phyloP scores from a whole-genome alignment of 2,329 filamentous ascomycete genomes.

The Lasiodiplodia theobromae region DNA sequence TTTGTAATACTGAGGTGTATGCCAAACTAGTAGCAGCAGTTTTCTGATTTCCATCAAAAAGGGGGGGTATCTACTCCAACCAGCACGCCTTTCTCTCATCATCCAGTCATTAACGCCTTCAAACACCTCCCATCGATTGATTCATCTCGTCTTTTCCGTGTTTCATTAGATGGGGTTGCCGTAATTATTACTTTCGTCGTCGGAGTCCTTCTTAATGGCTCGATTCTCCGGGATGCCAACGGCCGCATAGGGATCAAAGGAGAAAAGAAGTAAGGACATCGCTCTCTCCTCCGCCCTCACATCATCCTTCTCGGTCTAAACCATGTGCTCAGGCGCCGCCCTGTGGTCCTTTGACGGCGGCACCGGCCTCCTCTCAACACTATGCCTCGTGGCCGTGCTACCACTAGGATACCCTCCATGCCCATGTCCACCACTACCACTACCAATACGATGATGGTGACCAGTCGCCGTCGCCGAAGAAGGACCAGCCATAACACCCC shows the following conservation, averaged over 20 bases:
- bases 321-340: neutral
- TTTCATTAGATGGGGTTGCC: neutral
- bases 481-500: neutral
- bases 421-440: neutral
- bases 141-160: neutral
- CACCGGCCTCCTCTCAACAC: constrained; percentile 42
- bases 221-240: no score
- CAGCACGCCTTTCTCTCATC: neutral
- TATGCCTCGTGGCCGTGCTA: constrained; percentile 32
- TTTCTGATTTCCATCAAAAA: neutral
- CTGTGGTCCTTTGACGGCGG: constrained; percentile 17
- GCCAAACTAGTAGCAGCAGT: neutral
- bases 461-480: neutral
- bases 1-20: neutral
- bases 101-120: neutral
- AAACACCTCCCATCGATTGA: neutral
- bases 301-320: neutral
- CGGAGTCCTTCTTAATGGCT: no score
- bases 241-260: neutral
- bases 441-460: neutral
- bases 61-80: neutral
- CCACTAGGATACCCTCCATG: neutral
- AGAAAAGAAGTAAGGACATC: neutral
- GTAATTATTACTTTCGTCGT: neutral
- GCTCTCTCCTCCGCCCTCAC: neutral